A percentile compares a stretch with the other conserved stretches of the same genome.
phyloP scores from a whole-genome alignment of 164 flowering plant genomes.

The Aristolochia contorta region DNA sequence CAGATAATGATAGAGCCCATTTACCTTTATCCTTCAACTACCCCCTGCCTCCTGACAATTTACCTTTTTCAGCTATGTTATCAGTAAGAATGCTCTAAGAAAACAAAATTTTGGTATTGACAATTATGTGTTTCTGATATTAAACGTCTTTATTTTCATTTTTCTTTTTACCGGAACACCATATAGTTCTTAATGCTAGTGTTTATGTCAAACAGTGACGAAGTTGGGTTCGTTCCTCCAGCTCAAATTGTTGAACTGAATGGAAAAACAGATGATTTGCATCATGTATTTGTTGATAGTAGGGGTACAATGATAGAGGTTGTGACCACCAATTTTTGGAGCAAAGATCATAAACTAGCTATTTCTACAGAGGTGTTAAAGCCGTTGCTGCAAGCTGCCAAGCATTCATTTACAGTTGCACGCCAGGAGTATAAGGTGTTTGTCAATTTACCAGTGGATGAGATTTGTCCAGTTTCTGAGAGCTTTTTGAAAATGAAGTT shows the following conservation, averaged over 20 bases:
- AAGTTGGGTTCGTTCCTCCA: conserved; percentile 84
- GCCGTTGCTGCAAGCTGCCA: conserved; percentile 54
- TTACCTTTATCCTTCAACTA: not conserved
- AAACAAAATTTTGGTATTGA: too few species aligned
- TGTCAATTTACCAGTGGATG: conserved; percentile 4
- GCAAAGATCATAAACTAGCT: conserved; percentile 69
- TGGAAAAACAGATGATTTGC: conserved; percentile 19
- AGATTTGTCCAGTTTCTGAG: conserved; percentile 5
- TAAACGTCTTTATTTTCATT: not conserved
- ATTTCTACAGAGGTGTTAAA: conserved; percentile 47
- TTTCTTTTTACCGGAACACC: not conserved
- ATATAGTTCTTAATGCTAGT: conserved; percentile 1
- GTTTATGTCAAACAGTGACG: conserved; percentile 43
- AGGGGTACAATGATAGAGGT: conserved; percentile 7
- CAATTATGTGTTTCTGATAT: not conserved
- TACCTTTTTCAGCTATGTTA: not conserved
- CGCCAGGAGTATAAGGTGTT: conserved; percentile 18
- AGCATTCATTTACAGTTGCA: conserved; percentile 41
- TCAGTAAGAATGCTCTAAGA: too few species aligned
- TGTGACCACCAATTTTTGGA: conserved; percentile 42
- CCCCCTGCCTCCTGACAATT: not conserved
- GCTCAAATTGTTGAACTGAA: conserved; percentile 50
- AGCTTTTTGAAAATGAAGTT: conserved; percentile 35
- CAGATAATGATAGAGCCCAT: not conserved
- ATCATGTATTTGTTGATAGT: conserved; percentile 2